phyloP scores from a whole-genome alignment of 1,139 yeast species.

The Sugiyamaella castrensis region DNA sequence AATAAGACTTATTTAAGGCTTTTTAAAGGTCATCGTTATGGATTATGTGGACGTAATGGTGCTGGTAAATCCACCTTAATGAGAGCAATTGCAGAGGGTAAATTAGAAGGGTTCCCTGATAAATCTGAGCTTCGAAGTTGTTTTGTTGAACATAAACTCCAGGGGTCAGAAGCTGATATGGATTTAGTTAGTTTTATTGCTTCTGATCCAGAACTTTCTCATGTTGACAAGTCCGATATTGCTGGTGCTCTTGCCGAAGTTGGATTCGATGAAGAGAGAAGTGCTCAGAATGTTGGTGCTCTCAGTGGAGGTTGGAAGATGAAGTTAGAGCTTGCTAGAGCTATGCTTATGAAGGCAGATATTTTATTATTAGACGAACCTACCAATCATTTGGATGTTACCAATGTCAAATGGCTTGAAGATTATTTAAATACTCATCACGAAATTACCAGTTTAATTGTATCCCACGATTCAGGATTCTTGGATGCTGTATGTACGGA shows the following conservation, averaged over 20 bases:
- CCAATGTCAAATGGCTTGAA: conserved; percentile 90
- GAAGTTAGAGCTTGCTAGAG: conserved; percentile 97
- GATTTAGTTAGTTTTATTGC: conserved; percentile 86
- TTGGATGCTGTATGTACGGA: conserved; percentile 95
- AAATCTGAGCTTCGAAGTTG: conserved; percentile 85
- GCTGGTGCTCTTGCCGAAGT: conserved; percentile 73
- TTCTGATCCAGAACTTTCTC: conserved; percentile 75
- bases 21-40: conserved; percentile 93
- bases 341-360: conserved; percentile 97
- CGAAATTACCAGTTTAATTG: conserved; percentile 89
- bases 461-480: conserved; percentile 97
- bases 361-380: conserved; percentile 95
- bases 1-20: conserved; percentile 87
- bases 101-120: conserved; percentile 96
- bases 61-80: conserved; percentile 97
- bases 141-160: conserved; percentile 95
- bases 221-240: conserved; percentile 65
- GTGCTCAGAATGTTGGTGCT: conserved; percentile 87
- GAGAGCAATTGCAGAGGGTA: conserved; percentile 97
- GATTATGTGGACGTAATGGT: conserved; percentile 98
- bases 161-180: conserved; percentile 91
- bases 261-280: conserved; percentile 89
- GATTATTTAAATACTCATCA: conserved; percentile 69
- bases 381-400: conserved; percentile 95
- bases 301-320: conserved; percentile 99